phyloP scores from a whole-genome alignment of 257 asterid genomes.

The Scutellaria baicalensis region DNA sequence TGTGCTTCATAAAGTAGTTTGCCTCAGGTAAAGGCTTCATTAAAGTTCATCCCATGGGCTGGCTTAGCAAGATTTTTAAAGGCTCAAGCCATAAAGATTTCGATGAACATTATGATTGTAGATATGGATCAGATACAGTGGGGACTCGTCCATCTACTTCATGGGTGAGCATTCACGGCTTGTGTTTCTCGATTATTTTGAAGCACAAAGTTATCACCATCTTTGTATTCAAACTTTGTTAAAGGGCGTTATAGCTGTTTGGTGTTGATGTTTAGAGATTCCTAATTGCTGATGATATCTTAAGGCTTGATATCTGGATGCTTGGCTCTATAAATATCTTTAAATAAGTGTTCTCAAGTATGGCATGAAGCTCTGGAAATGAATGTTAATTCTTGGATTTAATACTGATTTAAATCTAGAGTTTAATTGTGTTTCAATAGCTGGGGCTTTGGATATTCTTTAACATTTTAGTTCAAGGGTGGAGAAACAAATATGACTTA shows the following conservation, averaged over 20 bases:
- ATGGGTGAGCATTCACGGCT: conserved; percentile 30
- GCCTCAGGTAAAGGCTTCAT: conserved; percentile 31
- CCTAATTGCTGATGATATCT: background rate
- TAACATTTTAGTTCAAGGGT: background rate
- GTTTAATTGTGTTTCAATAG: background rate
- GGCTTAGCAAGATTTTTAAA: conserved; percentile 77
- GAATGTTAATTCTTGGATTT: background rate
- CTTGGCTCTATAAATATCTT: background rate
- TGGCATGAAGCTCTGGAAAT: background rate
- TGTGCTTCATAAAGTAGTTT: background rate
- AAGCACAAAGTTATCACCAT: background rate
- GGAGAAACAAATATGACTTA: background rate
- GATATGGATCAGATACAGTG: conserved; percentile 37
- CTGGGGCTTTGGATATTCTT: background rate
- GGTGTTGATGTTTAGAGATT: background rate
- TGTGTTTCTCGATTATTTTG: background rate
- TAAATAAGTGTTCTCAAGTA: background rate
- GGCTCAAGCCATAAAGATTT: conserved; percentile 54
- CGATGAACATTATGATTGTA: conserved; percentile 50
- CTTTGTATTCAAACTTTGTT: background rate
- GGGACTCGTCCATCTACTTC: conserved; percentile 60
- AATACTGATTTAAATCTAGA: background rate
- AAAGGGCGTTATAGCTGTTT: background rate
- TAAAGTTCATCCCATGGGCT: conserved; percentile 47
- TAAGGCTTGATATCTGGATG: background rate